A percentile compares a stretch with the other conserved stretches of the same genome.
phyloP scores from a whole-genome alignment of 306 rosid genomes.

The Mucuna pruriens region DNA sequence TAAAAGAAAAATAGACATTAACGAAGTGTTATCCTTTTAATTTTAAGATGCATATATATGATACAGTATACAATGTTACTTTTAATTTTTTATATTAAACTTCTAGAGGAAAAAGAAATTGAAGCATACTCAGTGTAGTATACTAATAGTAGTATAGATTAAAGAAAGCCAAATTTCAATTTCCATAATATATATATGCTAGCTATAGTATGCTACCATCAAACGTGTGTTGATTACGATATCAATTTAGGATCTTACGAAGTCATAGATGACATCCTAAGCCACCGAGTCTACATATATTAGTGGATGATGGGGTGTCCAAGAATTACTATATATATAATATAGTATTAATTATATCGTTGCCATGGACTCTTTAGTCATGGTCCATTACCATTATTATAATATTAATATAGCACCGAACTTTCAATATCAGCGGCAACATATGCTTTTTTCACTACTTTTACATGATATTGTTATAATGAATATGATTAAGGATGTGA shows the following conservation, averaged over 20 bases:
- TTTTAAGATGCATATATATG: too few species aligned
- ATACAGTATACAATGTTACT: too few species aligned
- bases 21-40: too few species aligned
- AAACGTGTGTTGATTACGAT: neutral
- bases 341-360: neutral
- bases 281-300: neutral
- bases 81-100: too few species aligned
- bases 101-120: too few species aligned
- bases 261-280: neutral
- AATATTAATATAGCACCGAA: neutral
- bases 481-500: neutral
- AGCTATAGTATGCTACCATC: too few species aligned
- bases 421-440: neutral
- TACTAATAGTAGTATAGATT: too few species aligned
- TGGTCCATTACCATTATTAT: neutral
- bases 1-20: too few species aligned
- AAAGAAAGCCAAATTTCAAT: too few species aligned
- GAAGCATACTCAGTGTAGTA: too few species aligned
- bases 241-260: neutral
- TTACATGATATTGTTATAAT: neutral
- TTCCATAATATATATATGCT: too few species aligned
- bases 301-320: neutral
- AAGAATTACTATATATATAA: neutral
- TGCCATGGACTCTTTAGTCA: neutral
- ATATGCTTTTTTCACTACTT: neutral